These are phyloP conservation scores for Lasiodiplodia theobromae DNA, from an alignment of 2,329 filamentous ascomycete genomes.

Conservation along the genomic window DNA sequence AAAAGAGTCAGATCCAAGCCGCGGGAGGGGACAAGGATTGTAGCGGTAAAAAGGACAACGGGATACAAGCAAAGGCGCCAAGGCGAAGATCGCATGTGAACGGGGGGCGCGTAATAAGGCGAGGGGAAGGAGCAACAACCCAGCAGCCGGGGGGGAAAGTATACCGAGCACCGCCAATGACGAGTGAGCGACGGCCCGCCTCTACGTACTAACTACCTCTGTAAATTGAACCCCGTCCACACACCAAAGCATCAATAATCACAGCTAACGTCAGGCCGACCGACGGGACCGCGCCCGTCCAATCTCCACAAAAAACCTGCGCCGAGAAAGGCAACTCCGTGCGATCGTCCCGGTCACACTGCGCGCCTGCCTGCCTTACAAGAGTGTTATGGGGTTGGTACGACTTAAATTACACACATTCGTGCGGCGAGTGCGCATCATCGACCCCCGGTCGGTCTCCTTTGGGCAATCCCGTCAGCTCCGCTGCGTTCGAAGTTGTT, in stretches of 20 bases:
- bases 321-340: constrained; percentile 8
- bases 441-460: neutral
- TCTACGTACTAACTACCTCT: neutral
- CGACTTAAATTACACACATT: neutral
- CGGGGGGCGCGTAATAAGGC: too few relatives aligned
- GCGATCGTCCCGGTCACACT: neutral
- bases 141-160: neutral
- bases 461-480: neutral
- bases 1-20: neutral
- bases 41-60: neutral
- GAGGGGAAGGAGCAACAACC: too few relatives aligned
- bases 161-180: neutral
- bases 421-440: neutral
- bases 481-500: constrained; percentile 23
- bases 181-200: neutral
- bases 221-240: neutral
- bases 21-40: neutral
- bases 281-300: neutral
- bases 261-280: neutral
- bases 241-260: neutral
- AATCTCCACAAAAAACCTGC: neutral
- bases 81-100: neutral
- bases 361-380: neutral
- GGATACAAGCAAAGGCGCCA: neutral
- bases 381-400: neutral